Evolutionary conservation across 805 yeast genomes (phyloP), one percentile per base, ranked within the genome.

Genomic region (Nakazawaea molendinolei): DNA sequence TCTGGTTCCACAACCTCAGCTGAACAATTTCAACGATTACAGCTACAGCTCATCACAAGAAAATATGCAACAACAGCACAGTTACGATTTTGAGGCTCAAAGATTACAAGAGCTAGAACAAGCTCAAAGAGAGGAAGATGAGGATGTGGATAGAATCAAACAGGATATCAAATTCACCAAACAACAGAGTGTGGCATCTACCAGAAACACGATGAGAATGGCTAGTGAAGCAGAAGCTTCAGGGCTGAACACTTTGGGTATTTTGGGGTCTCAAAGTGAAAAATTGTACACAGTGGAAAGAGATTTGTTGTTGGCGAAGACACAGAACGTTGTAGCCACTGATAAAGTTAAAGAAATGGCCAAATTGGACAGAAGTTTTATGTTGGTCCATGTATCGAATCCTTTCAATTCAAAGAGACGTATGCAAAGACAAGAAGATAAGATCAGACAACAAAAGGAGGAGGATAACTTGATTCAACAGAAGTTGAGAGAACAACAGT

Each of bases 191-290:
- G 76, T 87, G 9, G 79, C 86, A n/a, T 76, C 87, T 28, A 83
- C 97, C 0, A 73, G 92, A 51, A 86, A 86, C 49, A 86, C 95
- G 1, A 60, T 92, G 24, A 71, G 70, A 37, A 67, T 76, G 63
- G 81, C 86, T 3, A 70, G 74, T 39, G 80, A 79, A 39, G 89
- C 90, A 1, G 86, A 80, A 49, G 73, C 71, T 43, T 66, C 79
- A 5, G 90, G 86, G 23, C 65, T 78, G 43, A 89, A 90, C 53
- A 82, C 97, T 0, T 59, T 90, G 43, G 96, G 96, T 20, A 76
- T 86, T 75, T 69, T 92, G 34, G 98, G 98, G 20, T 74, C 89
- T 13, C 97, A 92, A 57, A 78, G 92, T 40, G 96, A 87, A 53
- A 69, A 85, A 33, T 65, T 92, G 44, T 84, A 80, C 55, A 76